Evolutionary conservation across 768 basidiomycete genomes (phyloP).

Genomic region (Termitomyces sp.): DNA sequence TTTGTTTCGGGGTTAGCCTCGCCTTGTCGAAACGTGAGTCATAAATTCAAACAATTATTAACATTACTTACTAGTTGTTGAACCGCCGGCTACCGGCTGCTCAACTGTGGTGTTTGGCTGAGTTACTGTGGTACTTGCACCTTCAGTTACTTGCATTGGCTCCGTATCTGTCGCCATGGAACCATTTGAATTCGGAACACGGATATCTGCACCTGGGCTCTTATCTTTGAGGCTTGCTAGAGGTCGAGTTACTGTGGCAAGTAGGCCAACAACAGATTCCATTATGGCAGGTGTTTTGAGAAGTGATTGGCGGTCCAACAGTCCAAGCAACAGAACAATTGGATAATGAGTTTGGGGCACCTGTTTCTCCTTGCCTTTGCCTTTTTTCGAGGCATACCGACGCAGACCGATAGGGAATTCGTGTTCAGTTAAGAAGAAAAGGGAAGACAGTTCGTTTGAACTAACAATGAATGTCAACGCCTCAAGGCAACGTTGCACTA

Average conservation of each 20-base stretch:
- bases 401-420: constrained; percentile 80
- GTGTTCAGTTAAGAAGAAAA: constrained; percentile 96
- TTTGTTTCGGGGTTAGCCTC: neutral
- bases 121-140: neutral
- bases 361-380: constrained; percentile 93
- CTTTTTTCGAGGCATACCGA: constrained; percentile 69
- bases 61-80: constrained; percentile 2
- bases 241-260: constrained; percentile 86
- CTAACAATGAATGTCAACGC: constrained; percentile 84
- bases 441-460: constrained; percentile 75
- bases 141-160: constrained; percentile 7
- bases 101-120: neutral
- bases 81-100: neutral
- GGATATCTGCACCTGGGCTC: constrained; percentile 17
- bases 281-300: constrained; percentile 86
- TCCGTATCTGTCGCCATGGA: neutral
- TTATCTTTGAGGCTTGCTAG: constrained; percentile 59
- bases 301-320: constrained; percentile 83
- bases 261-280: constrained; percentile 84
- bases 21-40: constrained; percentile 1
- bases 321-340: constrained; percentile 79
- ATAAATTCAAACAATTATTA: neutral
- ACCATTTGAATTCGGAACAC: constrained; percentile 13
- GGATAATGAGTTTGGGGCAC: constrained; percentile 81
- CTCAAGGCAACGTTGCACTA: constrained; percentile 93